Base-by-base conservation (phyloP, 2,329 filamentous ascomycete species). In the Beauveria medogensis region DNA sequence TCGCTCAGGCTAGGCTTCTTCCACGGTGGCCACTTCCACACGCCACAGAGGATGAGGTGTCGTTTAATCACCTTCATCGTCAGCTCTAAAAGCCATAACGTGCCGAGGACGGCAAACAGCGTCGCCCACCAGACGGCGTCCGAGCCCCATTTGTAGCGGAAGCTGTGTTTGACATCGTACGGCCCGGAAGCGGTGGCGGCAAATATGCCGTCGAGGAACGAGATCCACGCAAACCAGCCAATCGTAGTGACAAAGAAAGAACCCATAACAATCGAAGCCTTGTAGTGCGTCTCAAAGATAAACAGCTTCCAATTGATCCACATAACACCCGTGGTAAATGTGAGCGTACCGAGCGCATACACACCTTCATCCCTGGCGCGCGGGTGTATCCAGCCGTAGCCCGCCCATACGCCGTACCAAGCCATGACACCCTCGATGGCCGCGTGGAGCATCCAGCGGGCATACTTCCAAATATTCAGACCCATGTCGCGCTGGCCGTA, bases 221-320 rank as follows among this genome's bases (percentile, higher is more conserved):
- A 79, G 68, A 91, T 86, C 91, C 91, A 96, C 3, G 72, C 73
- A 71, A 79, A 84, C 82, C 91, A 95, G 30, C 89, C 90, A 3
- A 73, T 71, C 4, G 82, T 75, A 5, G 85, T 88, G 65, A 87
- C 68, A 65, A 82, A 71, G 70, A 88, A 84, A 41, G 78, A 78
- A 44, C 77, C 72, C 65, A 82, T 78, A 37, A 89, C 84, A 30
- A 91, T 80, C 60, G 81, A 67, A 1, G 87, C 85, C 68, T 91
- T 91, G 77, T 88, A 86, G 73, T 92, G 88, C 10, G 89, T 88
- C 74, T 94, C 90, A 58, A 95, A 79, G 63, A 89, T 82, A 65
- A 93, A 86, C 56, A 93, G 80, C 74, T 94, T 94, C 72, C 82
- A 78, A 67, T 87, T 89, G 71, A 92, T 91, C 73, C 91, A 80